These are phyloP conservation scores for Helicocarpus griseus DNA, from an alignment of 2,329 filamentous ascomycete genomes.

Conservation along the genomic window DNA sequence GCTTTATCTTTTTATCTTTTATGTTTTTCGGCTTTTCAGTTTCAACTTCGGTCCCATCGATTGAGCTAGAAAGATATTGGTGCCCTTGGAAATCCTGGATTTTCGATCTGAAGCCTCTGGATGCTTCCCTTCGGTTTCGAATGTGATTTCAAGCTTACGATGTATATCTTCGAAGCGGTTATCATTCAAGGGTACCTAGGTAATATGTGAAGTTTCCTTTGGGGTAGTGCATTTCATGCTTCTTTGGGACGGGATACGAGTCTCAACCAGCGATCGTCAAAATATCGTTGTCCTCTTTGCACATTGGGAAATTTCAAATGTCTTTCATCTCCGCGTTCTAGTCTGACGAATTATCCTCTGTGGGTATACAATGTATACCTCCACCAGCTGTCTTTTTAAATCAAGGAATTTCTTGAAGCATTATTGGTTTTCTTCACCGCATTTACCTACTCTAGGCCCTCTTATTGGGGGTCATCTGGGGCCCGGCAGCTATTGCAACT, in stretches of 20 bases:
- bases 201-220: too few species aligned
- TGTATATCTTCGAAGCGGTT: too few species aligned
- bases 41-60: too few species aligned
- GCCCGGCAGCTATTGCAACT: not conserved
- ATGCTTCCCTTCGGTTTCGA: too few species aligned
- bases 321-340: not conserved
- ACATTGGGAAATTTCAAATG: not conserved
- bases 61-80: not conserved
- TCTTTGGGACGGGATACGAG: not conserved
- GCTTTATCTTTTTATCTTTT: too few species aligned
- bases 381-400: too few species aligned
- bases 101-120: too few species aligned
- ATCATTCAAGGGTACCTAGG: too few species aligned
- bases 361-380: not conserved
- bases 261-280: not conserved
- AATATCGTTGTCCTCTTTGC: not conserved
- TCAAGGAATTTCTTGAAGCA: not conserved
- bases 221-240: not conserved
- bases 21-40: not conserved
- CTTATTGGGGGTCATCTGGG: not conserved
- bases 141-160: too few species aligned
- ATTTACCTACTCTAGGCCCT: not conserved
- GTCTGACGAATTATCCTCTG: not conserved
- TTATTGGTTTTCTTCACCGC: not conserved
- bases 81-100: not conserved